These are phyloP conservation scores for Amanita phalloides DNA, from an alignment of 768 basidiomycete species.

Conservation along the genomic window DNA sequence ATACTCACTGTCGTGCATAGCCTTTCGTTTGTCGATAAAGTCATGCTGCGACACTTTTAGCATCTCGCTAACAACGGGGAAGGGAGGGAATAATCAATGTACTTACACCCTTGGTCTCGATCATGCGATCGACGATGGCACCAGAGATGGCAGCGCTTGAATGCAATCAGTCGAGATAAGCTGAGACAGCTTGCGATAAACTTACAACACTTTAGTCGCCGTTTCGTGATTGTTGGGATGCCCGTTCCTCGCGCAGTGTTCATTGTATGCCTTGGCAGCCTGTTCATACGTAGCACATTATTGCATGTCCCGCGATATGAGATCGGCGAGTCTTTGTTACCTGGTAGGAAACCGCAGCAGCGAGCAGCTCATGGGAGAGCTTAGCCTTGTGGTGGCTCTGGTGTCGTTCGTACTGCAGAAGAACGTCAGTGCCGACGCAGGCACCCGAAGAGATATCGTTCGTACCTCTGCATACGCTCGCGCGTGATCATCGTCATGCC, in stretches of 20 bases:
- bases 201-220: slow-evolving; percentile 47
- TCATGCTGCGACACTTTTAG: slow-evolving; percentile 10
- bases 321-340: slow-evolving; percentile 13
- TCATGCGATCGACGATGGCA: slow-evolving; percentile 38
- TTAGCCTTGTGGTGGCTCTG: slow-evolving; percentile 37
- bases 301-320: no score
- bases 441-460: slow-evolving; percentile 26
- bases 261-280: slow-evolving; percentile 57
- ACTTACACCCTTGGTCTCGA: slow-evolving; percentile 45
- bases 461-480: slow-evolving; percentile 33
- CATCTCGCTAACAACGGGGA: background rate
- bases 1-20: slow-evolving; percentile 12
- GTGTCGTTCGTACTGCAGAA: slow-evolving; percentile 22
- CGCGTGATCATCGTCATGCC: slow-evolving; percentile 35
- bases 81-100: background rate
- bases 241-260: slow-evolving; percentile 41
- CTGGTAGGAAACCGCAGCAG: slow-evolving; percentile 58
- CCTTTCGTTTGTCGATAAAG: slow-evolving; percentile 14
- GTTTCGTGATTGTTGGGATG: slow-evolving; percentile 35
- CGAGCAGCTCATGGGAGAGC: slow-evolving; percentile 58
- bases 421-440: background rate
- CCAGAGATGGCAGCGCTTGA: slow-evolving; percentile 43
- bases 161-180: background rate
- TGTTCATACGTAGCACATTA: slow-evolving; percentile 9
- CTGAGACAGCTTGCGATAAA: background rate